These are phyloP conservation scores for Pontederia crassipes DNA, from an alignment of 176 grass and related monocot genomes.

Conservation along the genomic window DNA sequence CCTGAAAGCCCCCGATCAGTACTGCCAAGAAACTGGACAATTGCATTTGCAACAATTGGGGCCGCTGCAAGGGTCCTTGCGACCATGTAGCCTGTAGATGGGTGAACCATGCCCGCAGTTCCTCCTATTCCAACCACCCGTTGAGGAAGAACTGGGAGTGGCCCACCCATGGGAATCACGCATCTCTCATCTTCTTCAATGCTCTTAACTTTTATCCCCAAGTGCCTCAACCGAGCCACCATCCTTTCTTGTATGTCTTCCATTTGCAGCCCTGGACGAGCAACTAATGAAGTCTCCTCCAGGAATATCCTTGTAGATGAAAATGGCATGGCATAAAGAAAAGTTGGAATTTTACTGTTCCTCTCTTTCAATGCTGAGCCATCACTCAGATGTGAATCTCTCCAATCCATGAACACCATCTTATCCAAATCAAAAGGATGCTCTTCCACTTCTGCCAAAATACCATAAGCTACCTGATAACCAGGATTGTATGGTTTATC, in stretches of 20 bases:
- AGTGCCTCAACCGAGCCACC: constrained; percentile 63
- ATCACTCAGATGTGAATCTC: constrained; percentile 66
- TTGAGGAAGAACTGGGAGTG: constrained; percentile 77
- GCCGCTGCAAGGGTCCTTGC: constrained; percentile 81
- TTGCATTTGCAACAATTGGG: constrained; percentile 67
- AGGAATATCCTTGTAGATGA: constrained; percentile 79
- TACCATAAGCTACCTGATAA: constrained; percentile 87
- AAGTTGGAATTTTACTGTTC: constrained; percentile 66
- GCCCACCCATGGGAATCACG: constrained; percentile 87
- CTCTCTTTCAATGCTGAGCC: constrained; percentile 38
- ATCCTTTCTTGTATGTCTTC: constrained; percentile 97
- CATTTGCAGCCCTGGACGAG: constrained; percentile 74
- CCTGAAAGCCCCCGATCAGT: constrained; percentile 25
- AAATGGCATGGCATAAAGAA: constrained; percentile 97
- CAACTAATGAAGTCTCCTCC: constrained; percentile 89
- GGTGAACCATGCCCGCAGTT: constrained; percentile 96
- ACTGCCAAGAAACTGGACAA: constrained; percentile 51
- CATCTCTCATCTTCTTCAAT: constrained; percentile 95
- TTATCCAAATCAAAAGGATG: constrained; percentile 97
- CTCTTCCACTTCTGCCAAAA: constrained; percentile 81
- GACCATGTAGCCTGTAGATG: constrained; percentile 95
- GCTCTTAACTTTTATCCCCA: constrained; percentile 63
- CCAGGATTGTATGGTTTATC: constrained; percentile 89
- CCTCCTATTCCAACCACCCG: constrained; percentile 90
- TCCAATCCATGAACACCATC: constrained; percentile 99